Conservation (phyloP, 352 stramenopile genomes). For the Pelagophyceae sp. region DNA sequence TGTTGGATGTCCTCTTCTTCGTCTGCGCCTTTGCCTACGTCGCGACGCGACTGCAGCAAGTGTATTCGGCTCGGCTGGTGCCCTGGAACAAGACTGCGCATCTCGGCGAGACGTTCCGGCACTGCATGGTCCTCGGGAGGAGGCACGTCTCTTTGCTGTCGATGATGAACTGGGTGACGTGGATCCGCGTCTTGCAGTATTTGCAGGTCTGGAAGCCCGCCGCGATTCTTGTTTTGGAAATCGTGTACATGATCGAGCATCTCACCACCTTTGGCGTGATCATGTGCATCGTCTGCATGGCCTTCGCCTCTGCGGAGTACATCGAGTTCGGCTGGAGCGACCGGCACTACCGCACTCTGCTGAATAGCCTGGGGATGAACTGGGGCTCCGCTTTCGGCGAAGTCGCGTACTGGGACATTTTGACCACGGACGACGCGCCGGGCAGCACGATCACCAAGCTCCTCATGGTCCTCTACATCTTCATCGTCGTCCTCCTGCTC, state of each 20-base stretch:
- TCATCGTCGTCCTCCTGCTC: background rate
- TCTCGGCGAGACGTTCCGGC: background rate
- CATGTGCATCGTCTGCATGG: background rate
- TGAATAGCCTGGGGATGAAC: background rate
- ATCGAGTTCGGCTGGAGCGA: background rate
- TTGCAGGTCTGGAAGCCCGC: slow-evolving; percentile 2
- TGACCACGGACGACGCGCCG: background rate
- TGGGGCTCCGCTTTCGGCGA: background rate
- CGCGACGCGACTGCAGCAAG: background rate
- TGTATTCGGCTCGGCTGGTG: background rate
- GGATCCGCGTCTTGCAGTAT: background rate
- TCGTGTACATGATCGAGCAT: background rate
- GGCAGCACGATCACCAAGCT: background rate
- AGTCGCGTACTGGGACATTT: background rate
- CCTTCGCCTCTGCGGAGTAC: slow-evolving; percentile 6
- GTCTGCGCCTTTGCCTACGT: background rate
- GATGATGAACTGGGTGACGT: background rate
- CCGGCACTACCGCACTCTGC: background rate
- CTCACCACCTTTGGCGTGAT: background rate
- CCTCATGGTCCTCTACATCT: background rate
- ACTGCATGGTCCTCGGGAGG: background rate
- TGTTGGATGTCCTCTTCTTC: background rate
- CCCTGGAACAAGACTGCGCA: background rate
- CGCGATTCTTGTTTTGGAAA: slow-evolving; percentile 9
- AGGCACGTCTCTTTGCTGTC: no score